phyloP scores from a whole-genome alignment of 345 rosid genomes.

The Hirschfeldia incana region DNA sequence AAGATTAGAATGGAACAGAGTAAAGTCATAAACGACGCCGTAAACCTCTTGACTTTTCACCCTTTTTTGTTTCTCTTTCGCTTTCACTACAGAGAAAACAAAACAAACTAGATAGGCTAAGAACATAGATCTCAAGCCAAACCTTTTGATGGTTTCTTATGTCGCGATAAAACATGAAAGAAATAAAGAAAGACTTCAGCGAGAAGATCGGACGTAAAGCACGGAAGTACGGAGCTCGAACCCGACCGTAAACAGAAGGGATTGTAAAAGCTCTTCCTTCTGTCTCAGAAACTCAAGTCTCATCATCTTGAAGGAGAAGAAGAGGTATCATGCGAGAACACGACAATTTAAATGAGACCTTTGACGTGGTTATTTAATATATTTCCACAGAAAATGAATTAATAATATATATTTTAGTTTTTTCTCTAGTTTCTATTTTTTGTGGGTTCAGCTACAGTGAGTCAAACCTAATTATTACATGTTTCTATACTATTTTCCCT shows the following conservation, averaged over 20 bases:
- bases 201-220: slow-evolving; percentile 34
- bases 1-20: slow-evolving; percentile 19
- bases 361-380: slow-evolving; percentile 32
- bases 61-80: neutral
- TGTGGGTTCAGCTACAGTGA: slow-evolving; percentile 22
- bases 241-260: slow-evolving; percentile 19
- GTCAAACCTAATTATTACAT: slow-evolving; percentile 25
- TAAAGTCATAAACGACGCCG: slow-evolving; percentile 26
- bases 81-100: slow-evolving; percentile 3
- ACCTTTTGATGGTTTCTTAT: slow-evolving; percentile 33
- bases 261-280: slow-evolving; percentile 25
- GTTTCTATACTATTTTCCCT: slow-evolving; percentile 4
- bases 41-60: slow-evolving; percentile 3
- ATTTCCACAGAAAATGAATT: neutral
- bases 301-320: slow-evolving; percentile 41
- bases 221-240: slow-evolving; percentile 20
- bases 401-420: neutral
- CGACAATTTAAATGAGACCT: slow-evolving; percentile 41
- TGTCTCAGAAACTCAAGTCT: slow-evolving; percentile 31
- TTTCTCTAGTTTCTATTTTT: neutral
- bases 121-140: slow-evolving; percentile 31
- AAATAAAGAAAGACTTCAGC: slow-evolving; percentile 3
- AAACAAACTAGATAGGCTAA: neutral
- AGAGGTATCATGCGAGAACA: slow-evolving; percentile 33
- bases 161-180: slow-evolving; percentile 28